These are phyloP conservation scores for Aspergillus awamori DNA, from an alignment of 2,329 filamentous ascomycete species.

Conservation along the genomic window DNA sequence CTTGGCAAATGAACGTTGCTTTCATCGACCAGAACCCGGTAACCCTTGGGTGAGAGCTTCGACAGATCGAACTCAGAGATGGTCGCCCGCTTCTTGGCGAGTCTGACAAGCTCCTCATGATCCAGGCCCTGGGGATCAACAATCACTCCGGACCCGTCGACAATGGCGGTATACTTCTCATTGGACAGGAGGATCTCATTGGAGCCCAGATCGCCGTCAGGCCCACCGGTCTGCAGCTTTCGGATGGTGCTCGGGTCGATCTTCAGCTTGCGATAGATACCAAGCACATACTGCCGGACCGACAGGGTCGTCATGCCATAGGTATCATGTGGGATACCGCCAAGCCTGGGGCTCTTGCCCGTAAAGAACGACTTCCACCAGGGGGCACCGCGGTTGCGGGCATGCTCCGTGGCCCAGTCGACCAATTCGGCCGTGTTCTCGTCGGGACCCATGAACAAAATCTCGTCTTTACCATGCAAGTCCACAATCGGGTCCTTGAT, in stretches of 20 bases:
- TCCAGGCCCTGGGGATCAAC: slow-evolving; percentile 90
- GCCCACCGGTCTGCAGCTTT: slow-evolving; percentile 97
- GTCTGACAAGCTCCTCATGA: slow-evolving; percentile 75
- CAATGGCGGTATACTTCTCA: slow-evolving; percentile 91
- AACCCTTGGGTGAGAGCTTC: slow-evolving; percentile 86
- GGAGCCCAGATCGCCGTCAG: slow-evolving; percentile 93
- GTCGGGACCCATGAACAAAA: slow-evolving; percentile 97
- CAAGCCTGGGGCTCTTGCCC: slow-evolving; percentile 92
- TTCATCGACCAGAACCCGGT: slow-evolving; percentile 90
- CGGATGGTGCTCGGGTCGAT: slow-evolving; percentile 81
- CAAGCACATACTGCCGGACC: slow-evolving; percentile 92
- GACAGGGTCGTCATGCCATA: slow-evolving; percentile 99
- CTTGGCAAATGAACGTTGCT: slow-evolving; percentile 82
- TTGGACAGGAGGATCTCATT: slow-evolving; percentile 97
- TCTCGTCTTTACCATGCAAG: slow-evolving; percentile 91
- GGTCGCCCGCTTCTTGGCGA: slow-evolving; percentile 87
- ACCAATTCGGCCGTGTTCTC: slow-evolving; percentile 98
- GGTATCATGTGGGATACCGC: slow-evolving; percentile 91
- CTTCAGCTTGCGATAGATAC: slow-evolving; percentile 94
- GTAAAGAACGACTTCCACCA: slow-evolving; percentile 99
- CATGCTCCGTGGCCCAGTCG: slow-evolving; percentile 98
- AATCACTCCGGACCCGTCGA: slow-evolving; percentile 94
- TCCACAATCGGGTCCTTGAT: slow-evolving; percentile 99
- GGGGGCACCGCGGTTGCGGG: slow-evolving; percentile 79
- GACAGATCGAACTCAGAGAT: slow-evolving; percentile 81